Evolutionary conservation across 2,329 filamentous ascomycete species (phyloP).

Genomic region (Alternaria rosae): DNA sequence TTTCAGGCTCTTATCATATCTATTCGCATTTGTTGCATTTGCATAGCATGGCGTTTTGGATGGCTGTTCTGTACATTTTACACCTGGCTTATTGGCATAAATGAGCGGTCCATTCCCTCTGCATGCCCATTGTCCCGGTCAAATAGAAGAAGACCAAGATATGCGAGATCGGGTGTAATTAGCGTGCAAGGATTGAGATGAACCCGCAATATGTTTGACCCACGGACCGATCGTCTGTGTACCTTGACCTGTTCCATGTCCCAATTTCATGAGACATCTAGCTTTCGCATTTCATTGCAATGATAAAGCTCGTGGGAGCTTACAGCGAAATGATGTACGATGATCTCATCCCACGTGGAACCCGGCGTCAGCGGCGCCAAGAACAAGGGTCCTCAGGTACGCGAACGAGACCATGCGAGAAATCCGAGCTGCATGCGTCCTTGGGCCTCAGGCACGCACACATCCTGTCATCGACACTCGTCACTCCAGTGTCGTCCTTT

Average conservation of each 20-base stretch:
- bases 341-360: conserved; percentile 28
- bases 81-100: neutral
- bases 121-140: neutral
- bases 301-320: neutral
- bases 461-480: neutral
- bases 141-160: accelerated
- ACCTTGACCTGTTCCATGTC: neutral
- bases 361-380: conserved; percentile 13
- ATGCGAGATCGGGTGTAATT: neutral
- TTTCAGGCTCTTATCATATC: neutral
- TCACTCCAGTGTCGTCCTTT: neutral
- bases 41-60: conserved; percentile 26
- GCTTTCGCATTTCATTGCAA: neutral
- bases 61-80: neutral
- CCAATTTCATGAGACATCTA: too few relatives aligned
- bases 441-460: conserved; percentile 1
- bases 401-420: conserved; percentile 1
- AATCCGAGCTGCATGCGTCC: conserved; percentile 6
- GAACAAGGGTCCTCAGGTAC: conserved; percentile 15
- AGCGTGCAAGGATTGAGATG: neutral
- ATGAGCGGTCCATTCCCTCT: neutral
- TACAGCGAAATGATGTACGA: neutral
- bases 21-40: conserved; percentile 21
- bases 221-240: neutral
- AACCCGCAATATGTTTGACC: neutral